Base-by-base conservation (phyloP, 2,329 filamentous ascomycete species). In the Alternaria solani region DNA sequence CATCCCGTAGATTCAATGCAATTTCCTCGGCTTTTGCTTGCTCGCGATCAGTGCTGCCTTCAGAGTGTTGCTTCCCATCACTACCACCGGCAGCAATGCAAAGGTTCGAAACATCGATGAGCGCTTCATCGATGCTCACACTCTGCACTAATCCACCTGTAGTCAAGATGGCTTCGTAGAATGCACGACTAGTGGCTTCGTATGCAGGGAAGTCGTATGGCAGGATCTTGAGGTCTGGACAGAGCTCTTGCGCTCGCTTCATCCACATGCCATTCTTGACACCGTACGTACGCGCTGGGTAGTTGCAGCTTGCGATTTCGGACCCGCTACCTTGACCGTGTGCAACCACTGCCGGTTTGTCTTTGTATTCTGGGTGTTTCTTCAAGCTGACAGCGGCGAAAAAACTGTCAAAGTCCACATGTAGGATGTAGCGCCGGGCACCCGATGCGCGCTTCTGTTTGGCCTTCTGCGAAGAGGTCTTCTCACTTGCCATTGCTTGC, bases 181-280 rank as follows among this genome's bases (percentile, higher is more conserved):
- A 99, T 3, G 88, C 84, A 57, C 87, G 86, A 72, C 95, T 99
- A 1, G 94, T 93, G 61, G 94, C 91, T 81, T 99, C 95, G 68
- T 99, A 99, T 0, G 89, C 94, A 2, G 91, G 90, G 73, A 98
- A 99, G 73, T 99, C 94, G 70, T 99, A 99, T 0, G 94, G 92
- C n/a, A 99, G 76, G 2, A 98, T 89, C 68, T 96, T 93, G 18
- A 99, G 82, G 23, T 93, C 88, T 0, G 94, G 90, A 73, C 93
- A 99, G 18, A 95, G 78, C 67, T 95, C 90, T 60, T 90, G 84
- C 0, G 95, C 95, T 34, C 86, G 85, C 75, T 94, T 96, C 94
- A 99, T 98, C 95, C 96, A 99, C 95, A 98, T 99, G 38, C 96
- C 96, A 69, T 99, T 99, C 75, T 94, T 97, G 55, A 99, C 85